These are phyloP conservation scores for Leccinum boreale DNA, from an alignment of 768 basidiomycete species.

Conservation along the genomic window DNA sequence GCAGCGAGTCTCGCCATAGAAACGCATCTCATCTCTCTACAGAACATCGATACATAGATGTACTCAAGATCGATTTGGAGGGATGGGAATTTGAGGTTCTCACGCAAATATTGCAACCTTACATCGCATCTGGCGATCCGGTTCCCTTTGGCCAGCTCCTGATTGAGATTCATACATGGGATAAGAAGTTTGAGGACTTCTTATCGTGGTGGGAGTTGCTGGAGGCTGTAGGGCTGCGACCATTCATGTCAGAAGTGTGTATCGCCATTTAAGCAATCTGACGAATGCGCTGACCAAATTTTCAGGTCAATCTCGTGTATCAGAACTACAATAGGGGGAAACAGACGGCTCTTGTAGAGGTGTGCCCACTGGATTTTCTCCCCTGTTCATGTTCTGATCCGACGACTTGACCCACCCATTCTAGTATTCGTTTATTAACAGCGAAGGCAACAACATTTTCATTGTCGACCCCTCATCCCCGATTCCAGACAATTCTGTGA, in stretches of 20 bases:
- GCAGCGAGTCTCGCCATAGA: neutral
- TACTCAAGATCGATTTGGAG: conserved; percentile 47
- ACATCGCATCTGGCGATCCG: conserved; percentile 32
- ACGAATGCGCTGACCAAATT: conserved; percentile 1
- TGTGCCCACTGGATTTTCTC: conserved; percentile 15
- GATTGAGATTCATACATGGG: conserved; percentile 43
- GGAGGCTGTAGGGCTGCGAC: conserved; percentile 44
- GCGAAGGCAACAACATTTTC: conserved; percentile 49
- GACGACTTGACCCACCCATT: conserved; percentile 1
- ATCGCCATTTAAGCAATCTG: neutral
- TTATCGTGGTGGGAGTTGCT: conserved; percentile 46
- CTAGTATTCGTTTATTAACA: conserved; percentile 55
- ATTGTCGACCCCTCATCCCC: conserved; percentile 26
- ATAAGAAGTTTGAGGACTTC: conserved; percentile 35
- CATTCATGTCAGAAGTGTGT: conserved; percentile 44
- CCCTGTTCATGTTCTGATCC: neutral
- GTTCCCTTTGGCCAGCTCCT: conserved; percentile 48
- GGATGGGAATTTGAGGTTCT: conserved; percentile 48
- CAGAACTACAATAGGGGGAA: conserved; percentile 51
- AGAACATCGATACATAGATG: conserved; percentile 38
- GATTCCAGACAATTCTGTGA: conserved; percentile 7
- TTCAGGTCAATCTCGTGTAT: conserved; percentile 54
- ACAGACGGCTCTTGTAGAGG: conserved; percentile 49
- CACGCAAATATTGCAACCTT: conserved; percentile 37
- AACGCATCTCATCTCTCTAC: neutral